Conservation (phyloP, 345 rosid species). For the Citrus glauca region DNA sequence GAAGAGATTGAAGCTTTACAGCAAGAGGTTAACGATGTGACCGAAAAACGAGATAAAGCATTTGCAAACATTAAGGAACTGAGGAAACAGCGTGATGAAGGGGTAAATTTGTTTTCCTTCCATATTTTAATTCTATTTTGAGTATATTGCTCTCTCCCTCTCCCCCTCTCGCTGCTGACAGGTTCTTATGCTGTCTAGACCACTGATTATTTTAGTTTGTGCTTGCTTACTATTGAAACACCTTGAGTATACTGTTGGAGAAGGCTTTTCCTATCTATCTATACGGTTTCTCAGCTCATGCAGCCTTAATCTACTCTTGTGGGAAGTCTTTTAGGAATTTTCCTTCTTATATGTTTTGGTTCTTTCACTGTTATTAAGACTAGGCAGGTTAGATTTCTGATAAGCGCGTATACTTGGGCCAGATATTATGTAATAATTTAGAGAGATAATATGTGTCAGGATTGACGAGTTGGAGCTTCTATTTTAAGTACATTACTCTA, state of each 20-base stretch:
- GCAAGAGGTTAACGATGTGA: constrained; percentile 47
- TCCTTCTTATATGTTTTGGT: too few relatives aligned
- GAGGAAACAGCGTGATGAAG: constrained; percentile 63
- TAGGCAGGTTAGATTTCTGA: background rate
- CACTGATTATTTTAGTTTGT: background rate
- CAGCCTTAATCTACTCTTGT: background rate
- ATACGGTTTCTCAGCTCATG: background rate
- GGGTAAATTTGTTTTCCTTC: constrained; percentile 41
- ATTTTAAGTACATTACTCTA: background rate
- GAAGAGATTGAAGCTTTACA: constrained; percentile 51
- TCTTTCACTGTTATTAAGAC: background rate
- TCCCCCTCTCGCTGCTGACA: background rate
- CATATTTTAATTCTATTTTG: background rate
- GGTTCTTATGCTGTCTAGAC: background rate
- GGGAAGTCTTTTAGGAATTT: background rate
- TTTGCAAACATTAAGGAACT: constrained; percentile 49
- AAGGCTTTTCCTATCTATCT: background rate
- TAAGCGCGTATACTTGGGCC: background rate
- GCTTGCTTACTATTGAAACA: background rate
- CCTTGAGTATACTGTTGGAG: background rate
- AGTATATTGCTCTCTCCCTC: background rate
- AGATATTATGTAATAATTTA: too few relatives aligned
- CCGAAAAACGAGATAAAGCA: constrained; percentile 59
- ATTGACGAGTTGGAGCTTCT: background rate
- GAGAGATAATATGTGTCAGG: background rate